Percentiles rank a stretch among this genome's conserved stretches.
phyloP scores from a whole-genome alignment of 179 eudicot genomes.

The Beta macrorhiza region DNA sequence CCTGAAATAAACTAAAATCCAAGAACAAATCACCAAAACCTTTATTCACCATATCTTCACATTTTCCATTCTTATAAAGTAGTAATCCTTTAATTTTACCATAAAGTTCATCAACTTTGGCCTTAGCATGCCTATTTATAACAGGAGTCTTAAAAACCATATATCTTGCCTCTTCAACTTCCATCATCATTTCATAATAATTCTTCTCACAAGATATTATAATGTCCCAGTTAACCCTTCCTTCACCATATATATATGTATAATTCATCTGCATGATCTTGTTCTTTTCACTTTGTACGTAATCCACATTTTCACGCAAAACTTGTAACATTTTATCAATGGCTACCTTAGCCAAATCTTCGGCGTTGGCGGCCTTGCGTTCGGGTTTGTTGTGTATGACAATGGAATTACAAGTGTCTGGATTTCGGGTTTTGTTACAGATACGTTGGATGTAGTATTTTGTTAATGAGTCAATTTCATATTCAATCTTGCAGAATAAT shows the following conservation, averaged over 20 bases:
- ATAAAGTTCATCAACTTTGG: slow-evolving; percentile 2
- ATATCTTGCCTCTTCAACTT: slow-evolving; percentile 12
- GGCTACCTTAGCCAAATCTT: slow-evolving; percentile 2
- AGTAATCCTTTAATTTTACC: slow-evolving; percentile 12
- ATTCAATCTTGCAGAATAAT: background rate
- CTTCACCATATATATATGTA: background rate
- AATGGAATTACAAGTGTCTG: background rate
- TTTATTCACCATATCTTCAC: slow-evolving; percentile 15
- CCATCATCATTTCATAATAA: too few relatives aligned
- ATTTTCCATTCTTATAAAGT: slow-evolving; percentile 15
- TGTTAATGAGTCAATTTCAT: background rate
- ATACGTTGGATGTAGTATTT: background rate
- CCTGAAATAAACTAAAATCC: slow-evolving; percentile 1
- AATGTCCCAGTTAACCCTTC: background rate
- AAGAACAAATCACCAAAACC: background rate
- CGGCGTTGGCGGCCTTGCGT: background rate
- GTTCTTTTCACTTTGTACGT: slow-evolving; percentile 9
- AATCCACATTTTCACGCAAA: background rate
- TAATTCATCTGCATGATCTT: background rate
- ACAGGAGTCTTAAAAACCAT: background rate
- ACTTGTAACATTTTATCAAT: slow-evolving; percentile 16
- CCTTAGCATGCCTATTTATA: background rate
- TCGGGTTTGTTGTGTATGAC: background rate
- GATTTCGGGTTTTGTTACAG: slow-evolving; percentile 1
- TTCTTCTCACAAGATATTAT: background rate